A percentile compares a stretch with the other conserved stretches of the same genome.
Evolutionary conservation across 2,329 filamentous ascomycete genomes (phyloP).

Genomic region (Chaetomiaceae sp.): DNA sequence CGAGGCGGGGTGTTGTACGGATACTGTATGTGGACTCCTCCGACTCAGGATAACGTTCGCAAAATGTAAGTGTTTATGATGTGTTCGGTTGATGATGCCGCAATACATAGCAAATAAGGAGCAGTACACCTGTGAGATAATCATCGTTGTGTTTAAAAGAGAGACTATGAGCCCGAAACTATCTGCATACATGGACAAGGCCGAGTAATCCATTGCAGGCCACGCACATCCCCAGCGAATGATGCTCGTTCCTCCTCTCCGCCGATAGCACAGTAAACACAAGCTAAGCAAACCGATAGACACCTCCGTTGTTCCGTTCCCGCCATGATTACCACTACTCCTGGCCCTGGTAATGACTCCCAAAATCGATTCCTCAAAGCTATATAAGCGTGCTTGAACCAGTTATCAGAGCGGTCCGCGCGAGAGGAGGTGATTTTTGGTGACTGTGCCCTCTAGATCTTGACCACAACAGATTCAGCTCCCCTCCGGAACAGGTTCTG

Average conservation of each 20-base stretch:
- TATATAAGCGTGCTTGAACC: constrained; percentile 19
- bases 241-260: constrained; percentile 4
- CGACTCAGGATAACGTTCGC: too few relatives aligned
- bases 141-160: constrained; percentile 18
- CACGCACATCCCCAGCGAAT: constrained; percentile 21
- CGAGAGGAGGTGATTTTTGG: constrained; percentile 16
- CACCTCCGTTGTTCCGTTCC: constrained; percentile 5
- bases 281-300: constrained; percentile 11
- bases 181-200: constrained; percentile 25
- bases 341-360: constrained; percentile 7
- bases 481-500: constrained; percentile 16
- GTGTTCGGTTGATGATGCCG: too few relatives aligned
- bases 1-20: too few relatives aligned
- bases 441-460: constrained; percentile 24
- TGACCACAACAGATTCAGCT: constrained; percentile 20
- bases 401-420: constrained; percentile 14
- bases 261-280: constrained; percentile 17
- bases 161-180: constrained; percentile 25
- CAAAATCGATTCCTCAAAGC: constrained; percentile 21
- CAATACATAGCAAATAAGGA: background rate
- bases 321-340: background rate
- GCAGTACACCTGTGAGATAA: too few relatives aligned
- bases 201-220: constrained; percentile 22
- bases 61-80: too few relatives aligned
- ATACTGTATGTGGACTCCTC: too few relatives aligned